phyloP scores from a whole-genome alignment of 805 yeast species.

The Yarrowia bubula region DNA sequence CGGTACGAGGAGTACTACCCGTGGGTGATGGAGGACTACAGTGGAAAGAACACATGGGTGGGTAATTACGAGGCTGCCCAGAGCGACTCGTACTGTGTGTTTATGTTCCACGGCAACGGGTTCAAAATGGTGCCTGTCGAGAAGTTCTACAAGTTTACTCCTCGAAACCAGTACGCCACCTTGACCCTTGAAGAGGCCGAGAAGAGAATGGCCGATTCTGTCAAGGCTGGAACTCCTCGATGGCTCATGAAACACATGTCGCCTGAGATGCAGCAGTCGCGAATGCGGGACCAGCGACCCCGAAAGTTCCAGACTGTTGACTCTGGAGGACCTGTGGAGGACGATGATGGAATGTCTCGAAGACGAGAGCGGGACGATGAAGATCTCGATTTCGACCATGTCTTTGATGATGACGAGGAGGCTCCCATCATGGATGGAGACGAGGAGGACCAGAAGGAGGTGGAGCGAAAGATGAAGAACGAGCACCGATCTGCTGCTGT shows the following conservation, averaged over 20 bases:
- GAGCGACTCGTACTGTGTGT: slow-evolving; percentile 78
- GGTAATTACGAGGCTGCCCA: slow-evolving; percentile 93
- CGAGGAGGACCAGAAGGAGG: slow-evolving; percentile 90
- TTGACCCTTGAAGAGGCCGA: slow-evolving; percentile 95
- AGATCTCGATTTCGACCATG: slow-evolving; percentile 92
- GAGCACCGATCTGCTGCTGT: slow-evolving; percentile 62
- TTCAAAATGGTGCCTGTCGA: slow-evolving; percentile 95
- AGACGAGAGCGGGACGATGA: slow-evolving; percentile 77
- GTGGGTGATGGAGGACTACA: slow-evolving; percentile 97
- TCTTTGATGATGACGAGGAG: slow-evolving; percentile 97
- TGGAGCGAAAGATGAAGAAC: slow-evolving; percentile 53
- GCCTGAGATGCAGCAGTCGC: slow-evolving; percentile 51
- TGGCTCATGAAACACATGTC: slow-evolving; percentile 94
- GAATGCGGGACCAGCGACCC: slow-evolving; percentile 47
- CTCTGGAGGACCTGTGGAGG: slow-evolving; percentile 42
- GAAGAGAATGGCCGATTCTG: slow-evolving; percentile 69
- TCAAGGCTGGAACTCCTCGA: slow-evolving; percentile 73
- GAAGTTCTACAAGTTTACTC: slow-evolving; percentile 89
- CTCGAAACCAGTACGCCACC: slow-evolving; percentile 89
- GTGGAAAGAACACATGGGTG: slow-evolving; percentile 90
- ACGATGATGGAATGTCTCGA: slow-evolving; percentile 40
- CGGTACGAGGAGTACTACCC: slow-evolving; percentile 96
- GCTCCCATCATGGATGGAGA: slow-evolving; percentile 96
- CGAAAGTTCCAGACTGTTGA: slow-evolving; percentile 51
- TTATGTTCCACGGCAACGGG: slow-evolving; percentile 81